Evolutionary conservation across 2,329 filamentous ascomycete species (phyloP), one percentile per base, ranked within the genome.

Genomic region (Emmonsiellopsis sp.): DNA sequence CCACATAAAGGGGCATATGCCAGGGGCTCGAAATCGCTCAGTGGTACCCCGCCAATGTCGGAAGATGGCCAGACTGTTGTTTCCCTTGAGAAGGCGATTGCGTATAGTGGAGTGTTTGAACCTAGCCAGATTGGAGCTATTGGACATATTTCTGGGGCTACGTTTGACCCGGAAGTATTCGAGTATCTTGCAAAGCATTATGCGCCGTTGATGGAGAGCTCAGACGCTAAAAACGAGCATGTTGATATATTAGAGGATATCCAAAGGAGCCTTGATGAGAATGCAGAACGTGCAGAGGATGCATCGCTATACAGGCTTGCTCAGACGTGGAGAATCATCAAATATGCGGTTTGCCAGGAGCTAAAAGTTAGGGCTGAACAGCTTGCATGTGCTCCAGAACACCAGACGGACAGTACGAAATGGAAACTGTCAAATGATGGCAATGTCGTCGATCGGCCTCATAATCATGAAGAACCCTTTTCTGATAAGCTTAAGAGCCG

Each of bases 241-340:
- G 30, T 53, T 10, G 59, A 67, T 51, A 57, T 61, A 7, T 56
- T 74, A 37, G 63, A 59, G 9, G 61, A 61, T 7, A 58, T 77
- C 42, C 57, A 71, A 16, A 68, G 72, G 8, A 70, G 73, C 5
- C 76, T 82, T 49, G 71, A 77, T 51, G 71, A 75, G 35, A 84
- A 83, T 64, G 77, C 78, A 5, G 68, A 73, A 45, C 73, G 77
- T 58, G 79, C 79, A 30, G 73, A 80, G 56, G 67, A 72, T 54
- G 73, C 74, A 35, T 73, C 75, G 40, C 67, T 76, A 57, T 70
- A 76, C 58, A 73, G 76, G 52, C 67, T 80, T 45, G 78, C 81
- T 34, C 78, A 83, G 57, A 79, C 79, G 16, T 85, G 81, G 81
- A 76, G 74, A 52, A 74, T 84, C 20, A 65, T 82, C 35, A 77